Base-by-base conservation (phyloP, 306 rosid genomes). In the Castanea crenata region DNA sequence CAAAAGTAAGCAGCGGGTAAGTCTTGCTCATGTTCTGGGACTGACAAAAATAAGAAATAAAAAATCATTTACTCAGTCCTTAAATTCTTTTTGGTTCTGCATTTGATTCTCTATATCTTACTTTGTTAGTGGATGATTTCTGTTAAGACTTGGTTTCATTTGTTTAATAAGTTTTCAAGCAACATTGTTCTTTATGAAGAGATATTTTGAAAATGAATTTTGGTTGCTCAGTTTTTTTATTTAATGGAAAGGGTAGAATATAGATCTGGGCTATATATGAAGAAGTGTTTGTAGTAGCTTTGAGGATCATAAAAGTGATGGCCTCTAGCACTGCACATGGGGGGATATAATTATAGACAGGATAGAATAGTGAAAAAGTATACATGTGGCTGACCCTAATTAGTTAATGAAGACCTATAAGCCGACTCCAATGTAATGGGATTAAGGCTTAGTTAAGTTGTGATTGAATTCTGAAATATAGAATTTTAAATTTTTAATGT, bases 1-100 rank as follows among this genome's bases (percentile, higher is more conserved):
- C 79, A 91, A 89, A 87, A 85, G 56, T 78, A 85, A 75, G 83
- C 86, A 82, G 54, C 88, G 86, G 88, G 96, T 91, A 82, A 69
- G 61, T 75, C 29, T 46, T 69, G 23, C n/a, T 78, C 73, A 25
- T 5, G 16, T 74, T 76, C 46, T 59, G 35, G 52, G 38, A 71
- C 58, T 73, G 6, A 64, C 15, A 32, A 64, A 14, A 41, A 41
- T 41, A 41, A 41, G 46, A 41, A 41, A 41, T 8, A 41, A 41
- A 15, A 29, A 29, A 15, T 18, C 9, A 10, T 29, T 4, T 16
- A 5, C 51, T 14, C n/a, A 18, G 49, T 67, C 25, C 72, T 19
- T 18, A 23, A 59, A 18, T 34, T 67, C 12, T 67, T 67, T 12
- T 34, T 32, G n/a, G 16, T 32, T 34, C 51, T 32, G 52, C n/a